Conservation (phyloP, 805 yeast genomes). For the Tetrapisispora phaffii region DNA sequence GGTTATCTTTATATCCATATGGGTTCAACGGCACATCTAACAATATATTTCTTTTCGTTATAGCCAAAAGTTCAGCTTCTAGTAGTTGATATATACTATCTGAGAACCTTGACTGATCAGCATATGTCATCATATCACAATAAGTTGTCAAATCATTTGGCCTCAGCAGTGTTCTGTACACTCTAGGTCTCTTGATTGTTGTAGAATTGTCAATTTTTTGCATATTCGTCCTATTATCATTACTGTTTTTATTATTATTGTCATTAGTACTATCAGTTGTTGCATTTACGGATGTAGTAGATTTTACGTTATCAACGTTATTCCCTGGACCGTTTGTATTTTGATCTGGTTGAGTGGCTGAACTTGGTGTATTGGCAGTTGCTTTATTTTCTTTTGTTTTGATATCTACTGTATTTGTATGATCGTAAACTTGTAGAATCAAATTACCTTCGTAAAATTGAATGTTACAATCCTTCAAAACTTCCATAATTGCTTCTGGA, state of each 20-base stretch:
- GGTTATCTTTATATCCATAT: slow-evolving; percentile 36
- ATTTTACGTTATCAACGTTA: not conserved
- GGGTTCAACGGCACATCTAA: slow-evolving; percentile 68
- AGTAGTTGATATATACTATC: slow-evolving; percentile 70
- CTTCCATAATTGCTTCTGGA: slow-evolving; percentile 83
- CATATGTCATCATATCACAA: slow-evolving; percentile 75
- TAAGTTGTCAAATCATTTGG: slow-evolving; percentile 76
- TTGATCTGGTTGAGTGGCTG: not conserved
- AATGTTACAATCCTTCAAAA: slow-evolving; percentile 76
- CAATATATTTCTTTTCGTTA: slow-evolving; percentile 70
- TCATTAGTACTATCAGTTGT: not conserved
- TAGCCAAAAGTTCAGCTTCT: slow-evolving; percentile 77
- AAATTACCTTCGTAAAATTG: slow-evolving; percentile 84
- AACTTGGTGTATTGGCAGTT: not conserved
- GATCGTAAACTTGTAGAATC: slow-evolving; percentile 79
- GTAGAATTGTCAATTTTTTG: slow-evolving; percentile 3
- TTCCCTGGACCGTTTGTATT: not conserved
- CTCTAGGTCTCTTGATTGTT: slow-evolving; percentile 45
- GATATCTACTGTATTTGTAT: slow-evolving; percentile 42
- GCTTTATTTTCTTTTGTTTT: slow-evolving; percentile 10
- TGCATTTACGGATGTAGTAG: not conserved
- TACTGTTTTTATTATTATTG: not conserved
- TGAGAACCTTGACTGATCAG: slow-evolving; percentile 71
- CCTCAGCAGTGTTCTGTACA: slow-evolving; percentile 64
- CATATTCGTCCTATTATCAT: not conserved